Conservation (phyloP, 169 alveolate species). For the Eimeria necatrix region DNA sequence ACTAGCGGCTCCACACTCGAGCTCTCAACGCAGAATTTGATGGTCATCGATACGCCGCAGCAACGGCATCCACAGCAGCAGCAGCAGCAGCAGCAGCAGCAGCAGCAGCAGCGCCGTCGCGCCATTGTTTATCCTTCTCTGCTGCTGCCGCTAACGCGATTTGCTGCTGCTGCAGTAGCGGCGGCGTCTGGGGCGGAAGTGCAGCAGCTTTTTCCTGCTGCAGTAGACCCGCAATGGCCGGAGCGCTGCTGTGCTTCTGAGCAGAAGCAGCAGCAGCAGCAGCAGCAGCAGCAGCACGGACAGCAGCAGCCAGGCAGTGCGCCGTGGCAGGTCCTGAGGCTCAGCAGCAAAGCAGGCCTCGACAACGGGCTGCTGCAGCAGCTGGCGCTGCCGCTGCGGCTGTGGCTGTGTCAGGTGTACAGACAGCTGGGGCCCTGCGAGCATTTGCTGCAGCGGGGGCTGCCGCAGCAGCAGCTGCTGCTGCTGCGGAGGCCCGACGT, state of each 20-base stretch:
- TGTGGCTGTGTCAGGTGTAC: neutral
- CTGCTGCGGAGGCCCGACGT: slow-evolving; percentile 19
- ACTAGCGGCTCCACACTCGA: too few relatives aligned
- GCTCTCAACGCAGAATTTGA: too few relatives aligned
- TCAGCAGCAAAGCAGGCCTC: slow-evolving; percentile 22
- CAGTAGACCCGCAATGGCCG: neutral
- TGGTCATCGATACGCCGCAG: neutral
- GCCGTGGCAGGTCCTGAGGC: neutral
- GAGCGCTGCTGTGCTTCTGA: neutral
- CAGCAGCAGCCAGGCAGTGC: neutral
- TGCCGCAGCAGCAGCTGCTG: slow-evolving; percentile 34
- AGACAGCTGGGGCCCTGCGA: neutral
- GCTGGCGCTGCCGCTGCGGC: slow-evolving; percentile 27
- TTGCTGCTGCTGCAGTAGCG: neutral
- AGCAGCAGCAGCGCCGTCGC: neutral
- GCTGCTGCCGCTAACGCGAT: neutral
- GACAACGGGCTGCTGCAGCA: slow-evolving; percentile 21
- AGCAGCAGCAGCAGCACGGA: neutral
- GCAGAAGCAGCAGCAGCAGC: slow-evolving; percentile 11
- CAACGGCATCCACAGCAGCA: neutral
- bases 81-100: slow-evolving; percentile 44
- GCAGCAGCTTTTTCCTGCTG: neutral
- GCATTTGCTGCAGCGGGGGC: slow-evolving; percentile 24
- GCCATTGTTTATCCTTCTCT: neutral
- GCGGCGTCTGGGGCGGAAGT: neutral